phyloP scores from a whole-genome alignment of 1,139 yeast genomes.

The Nakaseomyces uthaithaninus region DNA sequence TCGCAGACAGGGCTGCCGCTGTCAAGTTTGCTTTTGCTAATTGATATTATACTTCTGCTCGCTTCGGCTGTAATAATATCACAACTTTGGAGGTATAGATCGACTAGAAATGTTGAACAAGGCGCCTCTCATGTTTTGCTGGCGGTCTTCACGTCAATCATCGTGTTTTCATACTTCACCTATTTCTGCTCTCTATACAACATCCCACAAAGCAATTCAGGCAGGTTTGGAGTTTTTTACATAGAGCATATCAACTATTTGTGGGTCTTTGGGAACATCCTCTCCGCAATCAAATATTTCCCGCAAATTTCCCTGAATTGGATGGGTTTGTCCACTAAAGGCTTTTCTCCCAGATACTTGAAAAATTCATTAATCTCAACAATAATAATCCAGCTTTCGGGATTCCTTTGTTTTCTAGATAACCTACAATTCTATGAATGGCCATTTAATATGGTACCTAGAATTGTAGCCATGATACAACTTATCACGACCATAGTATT shows the following conservation, averaged over 20 bases:
- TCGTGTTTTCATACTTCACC: constrained; percentile 18
- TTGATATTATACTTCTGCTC: constrained; percentile 12
- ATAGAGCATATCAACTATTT: constrained; percentile 32
- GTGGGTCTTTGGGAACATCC: constrained; percentile 25
- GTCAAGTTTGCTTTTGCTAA: constrained; percentile 15
- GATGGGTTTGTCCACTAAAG: constrained; percentile 29
- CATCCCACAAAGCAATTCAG: constrained; percentile 20
- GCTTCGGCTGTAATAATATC: constrained; percentile 13
- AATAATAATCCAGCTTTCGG: not conserved
- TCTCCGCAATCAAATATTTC: constrained; percentile 20
- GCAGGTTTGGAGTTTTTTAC: constrained; percentile 28
- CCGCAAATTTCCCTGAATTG: constrained; percentile 32
- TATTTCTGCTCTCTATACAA: constrained; percentile 18
- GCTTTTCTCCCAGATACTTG: constrained; percentile 24
- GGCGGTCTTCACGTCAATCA: constrained; percentile 7
- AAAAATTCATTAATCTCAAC: constrained; percentile 1
- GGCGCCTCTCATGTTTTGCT: constrained; percentile 22
- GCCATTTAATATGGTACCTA: constrained; percentile 24
- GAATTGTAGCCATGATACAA: constrained; percentile 15
- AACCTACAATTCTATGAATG: constrained; percentile 13
- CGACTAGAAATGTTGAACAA: constrained; percentile 26
- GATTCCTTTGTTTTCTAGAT: constrained; percentile 1
- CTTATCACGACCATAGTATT: constrained; percentile 15
- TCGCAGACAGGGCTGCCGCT: constrained; percentile 16
- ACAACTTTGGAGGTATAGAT: constrained; percentile 19